Evolutionary conservation across 352 stramenopile species (phyloP), one percentile per base, ranked within the genome.

Genomic region (Globisporangium emineosum): DNA sequence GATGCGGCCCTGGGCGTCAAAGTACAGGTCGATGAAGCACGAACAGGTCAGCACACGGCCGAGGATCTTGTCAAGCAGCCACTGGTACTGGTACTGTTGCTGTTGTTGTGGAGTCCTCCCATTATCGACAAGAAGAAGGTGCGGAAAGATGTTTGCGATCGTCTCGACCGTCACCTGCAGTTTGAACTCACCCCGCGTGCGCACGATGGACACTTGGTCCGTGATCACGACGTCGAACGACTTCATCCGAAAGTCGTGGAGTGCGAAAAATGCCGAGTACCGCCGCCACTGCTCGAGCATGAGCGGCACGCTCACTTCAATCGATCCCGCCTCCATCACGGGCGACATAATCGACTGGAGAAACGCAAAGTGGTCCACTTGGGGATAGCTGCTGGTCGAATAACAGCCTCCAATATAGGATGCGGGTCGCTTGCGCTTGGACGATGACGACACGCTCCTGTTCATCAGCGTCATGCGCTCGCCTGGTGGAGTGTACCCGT

Each of bases 21-120:
- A 71, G 49, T 68, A 74, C 19, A 70, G 56, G 58, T 74, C 58
- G 7, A 74, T 65, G 29, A 64, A 45, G 53, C 65, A 57, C 55
- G 25, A 2, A 57, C 64, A 60, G n/a, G 33, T n/a, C 12, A 74
- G 25, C 27, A 66, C 60, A 27, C 62, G 62, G 12, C 59, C 65
- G 21, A 74, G 37, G 37, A 74, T 55, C 19, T 25, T 27, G 29
- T 74, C 58, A 5, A 74, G 29, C 10, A 74, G 37, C 13, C 23
- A 6, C 27, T 37, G 42, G 15, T 54, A n/a, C 33, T 50, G 21
- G 3, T 23, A 32, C 6, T 62, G 15, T 2, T 17, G 27, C 8
- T 40, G 25, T 43, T n/a, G 35, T 7, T n/a, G 35, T 4, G 17
- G 37, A 9, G 15, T 21, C 7, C 43, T 51, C 27, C n/a, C n/a